Evolutionary conservation across 345 rosid species (phyloP).

Genomic region (Noccaea bulbosa): DNA sequence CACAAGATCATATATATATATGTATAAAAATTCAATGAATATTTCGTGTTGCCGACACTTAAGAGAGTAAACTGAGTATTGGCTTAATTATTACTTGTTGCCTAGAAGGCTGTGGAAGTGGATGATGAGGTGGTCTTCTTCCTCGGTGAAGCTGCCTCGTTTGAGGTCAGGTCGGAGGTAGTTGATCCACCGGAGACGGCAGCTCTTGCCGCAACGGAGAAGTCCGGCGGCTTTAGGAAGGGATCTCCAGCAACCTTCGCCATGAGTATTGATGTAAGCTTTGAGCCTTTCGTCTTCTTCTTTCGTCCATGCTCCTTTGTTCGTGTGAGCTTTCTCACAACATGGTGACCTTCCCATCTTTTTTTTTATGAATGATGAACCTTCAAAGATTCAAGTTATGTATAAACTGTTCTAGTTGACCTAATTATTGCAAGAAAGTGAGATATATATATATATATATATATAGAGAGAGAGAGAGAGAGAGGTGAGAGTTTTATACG

Average conservation of each 20-base stretch:
- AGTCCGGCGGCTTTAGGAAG: constrained; percentile 73
- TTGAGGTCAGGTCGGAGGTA: constrained; percentile 70
- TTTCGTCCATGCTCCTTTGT: constrained; percentile 76
- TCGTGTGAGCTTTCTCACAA: constrained; percentile 72
- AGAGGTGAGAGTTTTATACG: neutral
- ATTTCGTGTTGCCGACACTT: too few relatives aligned
- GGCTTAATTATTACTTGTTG: constrained; percentile 48
- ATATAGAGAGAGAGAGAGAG: too few relatives aligned
- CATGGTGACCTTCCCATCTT: constrained; percentile 80
- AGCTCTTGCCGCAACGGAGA: constrained; percentile 72
- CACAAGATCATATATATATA: neutral
- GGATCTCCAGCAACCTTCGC: constrained; percentile 76
- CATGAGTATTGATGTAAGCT: constrained; percentile 63
- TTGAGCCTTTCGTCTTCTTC: constrained; percentile 56
- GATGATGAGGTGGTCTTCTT: constrained; percentile 71
- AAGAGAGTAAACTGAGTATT: too few relatives aligned
- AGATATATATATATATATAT: too few relatives aligned
- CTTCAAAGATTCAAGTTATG: too few relatives aligned
- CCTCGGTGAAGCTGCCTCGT: constrained; percentile 64
- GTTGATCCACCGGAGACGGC: constrained; percentile 74
- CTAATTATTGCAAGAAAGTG: too few relatives aligned
- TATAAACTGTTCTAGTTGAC: too few relatives aligned
- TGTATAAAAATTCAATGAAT: too few relatives aligned
- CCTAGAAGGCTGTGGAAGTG: constrained; percentile 67
- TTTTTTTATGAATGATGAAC: too few relatives aligned